Conservation (phyloP, 306 rosid species). For the Crotalaria pallida region DNA sequence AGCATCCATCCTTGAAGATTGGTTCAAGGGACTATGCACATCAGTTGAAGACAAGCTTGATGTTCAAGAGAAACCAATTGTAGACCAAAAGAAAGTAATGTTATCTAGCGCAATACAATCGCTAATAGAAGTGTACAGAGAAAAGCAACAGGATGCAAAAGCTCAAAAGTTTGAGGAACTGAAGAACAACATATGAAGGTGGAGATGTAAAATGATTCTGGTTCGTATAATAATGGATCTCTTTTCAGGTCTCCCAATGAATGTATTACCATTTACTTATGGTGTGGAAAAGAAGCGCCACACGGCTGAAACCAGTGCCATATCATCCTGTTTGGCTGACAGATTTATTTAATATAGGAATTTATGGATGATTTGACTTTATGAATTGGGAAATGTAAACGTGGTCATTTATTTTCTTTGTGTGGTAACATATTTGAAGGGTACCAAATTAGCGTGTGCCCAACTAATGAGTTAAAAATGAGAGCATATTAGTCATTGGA, state of each 20-base stretch:
- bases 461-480: no score
- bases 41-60: conserved; percentile 39
- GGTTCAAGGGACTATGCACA: conserved; percentile 60
- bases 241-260: background rate
- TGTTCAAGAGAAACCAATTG: conserved; percentile 33
- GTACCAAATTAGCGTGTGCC: no score
- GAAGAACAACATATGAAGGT: conserved; percentile 17
- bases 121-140: conserved; percentile 52
- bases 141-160: conserved; percentile 41
- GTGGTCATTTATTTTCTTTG: no score
- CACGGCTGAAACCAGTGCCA: background rate
- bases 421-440: no score
- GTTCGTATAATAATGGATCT: background rate
- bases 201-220: background rate
- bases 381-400: no score
- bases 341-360: conserved; percentile 10
- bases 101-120: conserved; percentile 60
- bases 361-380: background rate
- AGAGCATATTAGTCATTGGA: no score
- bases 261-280: background rate
- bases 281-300: background rate
- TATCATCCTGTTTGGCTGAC: background rate
- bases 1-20: conserved; percentile 69
- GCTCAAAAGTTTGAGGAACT: conserved; percentile 62
- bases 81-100: conserved; percentile 58